Evolutionary conservation across 768 basidiomycete species (phyloP).

Genomic region (Xerocomus potaroensis): DNA sequence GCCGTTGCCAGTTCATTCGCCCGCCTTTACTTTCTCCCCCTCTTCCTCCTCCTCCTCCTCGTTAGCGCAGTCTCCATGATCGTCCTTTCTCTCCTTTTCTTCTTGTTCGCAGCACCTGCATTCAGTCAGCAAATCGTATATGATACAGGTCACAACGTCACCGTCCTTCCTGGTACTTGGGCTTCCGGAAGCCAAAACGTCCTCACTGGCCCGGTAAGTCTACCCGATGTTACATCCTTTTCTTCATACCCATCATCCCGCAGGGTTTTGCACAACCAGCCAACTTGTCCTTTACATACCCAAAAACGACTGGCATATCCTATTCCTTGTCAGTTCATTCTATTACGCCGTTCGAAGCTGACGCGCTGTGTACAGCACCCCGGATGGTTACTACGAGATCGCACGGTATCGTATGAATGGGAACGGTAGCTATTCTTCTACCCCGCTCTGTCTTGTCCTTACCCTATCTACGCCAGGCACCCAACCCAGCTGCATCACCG

Average conservation of each 20-base stretch:
- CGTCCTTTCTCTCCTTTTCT: constrained; percentile 21
- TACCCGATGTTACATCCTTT: neutral
- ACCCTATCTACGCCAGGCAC: constrained; percentile 47
- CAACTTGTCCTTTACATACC: constrained; percentile 80
- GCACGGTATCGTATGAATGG: constrained; percentile 84
- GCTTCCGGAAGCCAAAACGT: constrained; percentile 73
- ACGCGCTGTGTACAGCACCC: constrained; percentile 42
- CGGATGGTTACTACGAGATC: constrained; percentile 79
- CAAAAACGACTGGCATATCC: constrained; percentile 78
- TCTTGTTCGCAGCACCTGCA: constrained; percentile 27
- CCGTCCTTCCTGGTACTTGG: constrained; percentile 80
- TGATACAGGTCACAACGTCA: constrained; percentile 57
- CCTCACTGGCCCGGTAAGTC: constrained; percentile 75
- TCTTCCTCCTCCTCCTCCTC: too few species aligned
- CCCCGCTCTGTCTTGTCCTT: neutral
- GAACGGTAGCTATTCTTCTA: constrained; percentile 59
- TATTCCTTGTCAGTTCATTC: constrained; percentile 72
- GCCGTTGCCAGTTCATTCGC: constrained; percentile 33
- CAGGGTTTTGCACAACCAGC: constrained; percentile 85
- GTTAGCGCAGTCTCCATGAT: too few species aligned
- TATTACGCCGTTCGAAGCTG: neutral
- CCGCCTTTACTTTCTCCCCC: too few species aligned
- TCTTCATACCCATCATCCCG: neutral
- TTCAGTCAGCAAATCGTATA: constrained; percentile 38
- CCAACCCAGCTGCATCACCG: constrained; percentile 85